Conservation (phyloP, 1,284 basidiomycete species). For the Ceratobasidium sp. region DNA sequence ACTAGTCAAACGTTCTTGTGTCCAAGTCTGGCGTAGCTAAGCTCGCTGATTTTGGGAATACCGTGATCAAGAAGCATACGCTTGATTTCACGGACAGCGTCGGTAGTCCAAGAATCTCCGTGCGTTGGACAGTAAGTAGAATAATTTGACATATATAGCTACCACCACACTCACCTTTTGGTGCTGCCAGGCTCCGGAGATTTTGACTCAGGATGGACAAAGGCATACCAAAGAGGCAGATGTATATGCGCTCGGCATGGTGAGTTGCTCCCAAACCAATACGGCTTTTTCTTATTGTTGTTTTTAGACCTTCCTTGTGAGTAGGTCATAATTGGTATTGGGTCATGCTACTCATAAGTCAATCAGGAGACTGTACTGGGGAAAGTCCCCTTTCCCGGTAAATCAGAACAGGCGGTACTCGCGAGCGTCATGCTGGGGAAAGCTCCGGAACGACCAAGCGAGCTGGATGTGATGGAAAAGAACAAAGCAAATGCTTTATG, state of each 20-base stretch:
- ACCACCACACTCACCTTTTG: too few relatives aligned
- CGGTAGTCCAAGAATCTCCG: background rate
- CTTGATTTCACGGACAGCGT: background rate
- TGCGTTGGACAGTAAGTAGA: conserved; percentile 5
- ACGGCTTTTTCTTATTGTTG: too few relatives aligned
- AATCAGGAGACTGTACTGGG: too few relatives aligned
- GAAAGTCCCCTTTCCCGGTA: too few relatives aligned
- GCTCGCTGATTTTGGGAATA: conserved; percentile 6
- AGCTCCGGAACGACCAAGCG: background rate
- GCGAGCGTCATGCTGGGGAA: too few relatives aligned
- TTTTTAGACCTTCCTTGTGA: too few relatives aligned
- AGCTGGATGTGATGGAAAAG: background rate
- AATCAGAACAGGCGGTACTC: too few relatives aligned
- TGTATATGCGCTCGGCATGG: conserved; percentile 1
- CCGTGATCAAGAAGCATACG: background rate
- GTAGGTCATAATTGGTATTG: too few relatives aligned
- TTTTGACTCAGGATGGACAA: background rate
- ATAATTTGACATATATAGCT: too few relatives aligned
- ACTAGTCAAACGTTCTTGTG: conserved; percentile 1
- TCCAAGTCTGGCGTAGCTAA: background rate
- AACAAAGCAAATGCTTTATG: background rate
- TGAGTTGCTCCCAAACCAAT: background rate
- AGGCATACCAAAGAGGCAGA: background rate
- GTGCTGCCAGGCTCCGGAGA: background rate
- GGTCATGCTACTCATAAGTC: too few relatives aligned